Percentiles rank a stretch among this genome's conserved stretches.
phyloP scores from a whole-genome alignment of 805 yeast species.

The Starmerella gropengiesseri region DNA sequence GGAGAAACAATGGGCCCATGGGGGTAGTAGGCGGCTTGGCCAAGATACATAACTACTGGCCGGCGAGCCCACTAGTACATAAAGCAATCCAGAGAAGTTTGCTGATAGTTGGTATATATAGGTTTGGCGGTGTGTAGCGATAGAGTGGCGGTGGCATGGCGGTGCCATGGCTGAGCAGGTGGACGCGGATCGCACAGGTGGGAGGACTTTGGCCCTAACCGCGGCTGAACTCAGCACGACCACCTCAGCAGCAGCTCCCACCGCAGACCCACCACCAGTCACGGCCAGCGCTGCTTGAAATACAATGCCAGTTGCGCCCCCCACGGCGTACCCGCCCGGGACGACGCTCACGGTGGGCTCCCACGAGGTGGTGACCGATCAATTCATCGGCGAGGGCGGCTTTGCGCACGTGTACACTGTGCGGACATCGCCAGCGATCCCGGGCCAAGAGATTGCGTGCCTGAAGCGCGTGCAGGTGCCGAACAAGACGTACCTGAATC shows the following conservation, averaged over 20 bases:
- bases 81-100: too few species aligned
- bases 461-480: constrained; percentile 93
- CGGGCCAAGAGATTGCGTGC: constrained; percentile 54
- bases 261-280: not conserved
- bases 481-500: constrained; percentile 69
- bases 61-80: too few species aligned
- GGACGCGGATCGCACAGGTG: too few species aligned
- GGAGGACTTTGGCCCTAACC: constrained; percentile 4
- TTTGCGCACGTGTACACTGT: constrained; percentile 92
- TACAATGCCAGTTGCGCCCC: constrained; percentile 23
- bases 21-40: too few species aligned
- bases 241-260: not conserved
- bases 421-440: constrained; percentile 48
- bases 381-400: constrained; percentile 79
- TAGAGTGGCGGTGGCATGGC: too few species aligned
- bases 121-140: too few species aligned
- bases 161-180: too few species aligned
- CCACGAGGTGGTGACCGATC: constrained; percentile 55
- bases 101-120: too few species aligned
- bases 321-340: constrained; percentile 56
- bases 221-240: constrained; percentile 4
- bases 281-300: not conserved
- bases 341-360: constrained; percentile 73
- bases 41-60: too few species aligned
- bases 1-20: too few species aligned